phyloP scores from a whole-genome alignment of 2,329 filamentous ascomycete species.

The Didymellaceae sp. region DNA sequence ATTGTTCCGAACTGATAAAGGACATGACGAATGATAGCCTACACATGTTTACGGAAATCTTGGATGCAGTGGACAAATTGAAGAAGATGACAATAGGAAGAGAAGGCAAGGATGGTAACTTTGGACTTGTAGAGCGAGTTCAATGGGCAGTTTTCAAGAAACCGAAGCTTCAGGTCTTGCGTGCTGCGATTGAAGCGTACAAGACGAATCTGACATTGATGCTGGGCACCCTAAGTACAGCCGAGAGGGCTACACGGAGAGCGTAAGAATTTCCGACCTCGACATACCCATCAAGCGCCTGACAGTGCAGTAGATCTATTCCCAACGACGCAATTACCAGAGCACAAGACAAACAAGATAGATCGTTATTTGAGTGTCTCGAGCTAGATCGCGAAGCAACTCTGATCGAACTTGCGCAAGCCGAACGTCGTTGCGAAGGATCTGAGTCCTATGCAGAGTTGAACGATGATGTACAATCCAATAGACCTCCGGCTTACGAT shows the following conservation, averaged over 20 bases:
- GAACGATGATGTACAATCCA: neutral
- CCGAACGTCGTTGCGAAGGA: constrained; percentile 16
- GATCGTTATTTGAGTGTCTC: constrained; percentile 20
- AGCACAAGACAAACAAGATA: constrained; percentile 24
- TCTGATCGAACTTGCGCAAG: constrained; percentile 23
- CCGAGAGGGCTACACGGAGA: constrained; percentile 25
- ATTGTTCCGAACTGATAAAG: constrained; percentile 15
- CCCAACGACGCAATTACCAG: neutral
- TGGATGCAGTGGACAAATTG: constrained; percentile 19
- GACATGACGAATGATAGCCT: constrained; percentile 27
- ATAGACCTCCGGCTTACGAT: neutral
- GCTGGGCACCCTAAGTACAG: constrained; percentile 29
- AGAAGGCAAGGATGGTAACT: constrained; percentile 24
- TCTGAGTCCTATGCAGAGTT: neutral
- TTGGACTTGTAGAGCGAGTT: constrained; percentile 18
- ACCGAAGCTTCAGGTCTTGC: constrained; percentile 24
- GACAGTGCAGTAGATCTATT: neutral
- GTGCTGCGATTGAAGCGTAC: constrained; percentile 31
- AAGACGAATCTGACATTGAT: constrained; percentile 30
- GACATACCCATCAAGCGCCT: neutral
- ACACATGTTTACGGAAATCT: constrained; percentile 32
- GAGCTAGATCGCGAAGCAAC: constrained; percentile 24
- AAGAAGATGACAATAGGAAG: constrained; percentile 22
- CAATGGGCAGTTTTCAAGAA: constrained; percentile 32
- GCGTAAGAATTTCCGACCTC: constrained; percentile 1